A percentile compares a stretch with the other conserved stretches of the same genome.
Evolutionary conservation across 169 alveolate species (phyloP).

Genomic region (Babesia gibsoni): DNA sequence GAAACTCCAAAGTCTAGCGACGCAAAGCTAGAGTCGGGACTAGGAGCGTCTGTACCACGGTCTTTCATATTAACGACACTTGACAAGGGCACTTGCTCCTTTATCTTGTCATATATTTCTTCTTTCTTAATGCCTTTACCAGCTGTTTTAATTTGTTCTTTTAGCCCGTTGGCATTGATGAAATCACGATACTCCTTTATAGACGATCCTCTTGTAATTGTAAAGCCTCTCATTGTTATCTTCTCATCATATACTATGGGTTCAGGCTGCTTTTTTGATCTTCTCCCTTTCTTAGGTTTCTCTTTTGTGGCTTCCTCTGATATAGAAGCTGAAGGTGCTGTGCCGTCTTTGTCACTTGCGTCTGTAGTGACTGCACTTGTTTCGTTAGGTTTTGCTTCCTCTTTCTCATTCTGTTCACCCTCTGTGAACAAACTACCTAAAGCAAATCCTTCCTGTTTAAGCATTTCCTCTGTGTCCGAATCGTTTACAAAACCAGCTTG

Average conservation of each 20-base stretch:
- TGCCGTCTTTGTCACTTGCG: background rate
- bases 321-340: background rate
- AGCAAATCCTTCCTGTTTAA: constrained; percentile 5
- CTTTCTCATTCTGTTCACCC: background rate
- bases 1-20: constrained; percentile 29
- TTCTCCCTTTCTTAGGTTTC: constrained; percentile 24
- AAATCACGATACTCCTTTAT: constrained; percentile 72
- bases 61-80: constrained; percentile 1
- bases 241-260: constrained; percentile 12
- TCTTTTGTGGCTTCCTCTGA: background rate
- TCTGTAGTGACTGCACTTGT: background rate
- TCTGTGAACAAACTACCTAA: background rate
- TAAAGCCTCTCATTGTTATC: constrained; percentile 56
- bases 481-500: constrained; percentile 31
- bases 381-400: background rate
- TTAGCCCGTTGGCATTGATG: constrained; percentile 69
- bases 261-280: constrained; percentile 18
- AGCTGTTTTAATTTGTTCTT: constrained; percentile 71
- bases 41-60: background rate
- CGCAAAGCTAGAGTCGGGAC: background rate
- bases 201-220: constrained; percentile 57
- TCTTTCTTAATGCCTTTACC: constrained; percentile 70
- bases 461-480: constrained; percentile 21
- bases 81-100: constrained; percentile 62
- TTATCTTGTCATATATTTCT: constrained; percentile 65